Evolutionary conservation across 768 basidiomycete genomes (phyloP), one percentile per base, ranked within the genome.

Genomic region (Boletus subparvulus): DNA sequence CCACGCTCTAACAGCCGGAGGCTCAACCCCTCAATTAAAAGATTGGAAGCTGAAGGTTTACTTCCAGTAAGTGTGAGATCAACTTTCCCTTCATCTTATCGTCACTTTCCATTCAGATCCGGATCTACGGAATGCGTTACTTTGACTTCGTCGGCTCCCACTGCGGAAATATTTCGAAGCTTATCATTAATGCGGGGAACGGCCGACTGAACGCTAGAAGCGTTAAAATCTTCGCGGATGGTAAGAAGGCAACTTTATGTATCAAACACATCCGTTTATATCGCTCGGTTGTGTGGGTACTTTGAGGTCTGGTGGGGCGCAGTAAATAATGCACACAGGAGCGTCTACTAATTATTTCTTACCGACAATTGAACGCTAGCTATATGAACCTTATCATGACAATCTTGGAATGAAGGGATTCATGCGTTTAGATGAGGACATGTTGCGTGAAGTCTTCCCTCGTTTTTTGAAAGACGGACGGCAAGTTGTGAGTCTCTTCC

Each of bases 251-350:
- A 11, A 5, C 46, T 24, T 39, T 44, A n/a, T 21, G 11, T 32
- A 11, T 19, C 12, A 32, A 21, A 24, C 50, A 4, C 26, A 35
- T 43, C 11, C 8, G 17, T 35, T 39, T 9, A 49, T 39, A 12
- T 54, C n/a, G 51, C 39, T 36, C 45, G 39, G 19, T 54, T 24
- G 24, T 24, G 21, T 54, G 89, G 88, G 93, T 55, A 94, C 94
- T 32, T 75, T 97, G 37, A 83, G 94, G 33, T 88, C 88, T n/a
- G 88, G 92, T 55, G 94, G 94, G 44, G 92, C 94, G 94, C 94
- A 42, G 88, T 88, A 73, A 70, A 77, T 65, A 26, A 21, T 21
- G 21, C 21, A 21, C 21, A n/a, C 16, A 49, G 24, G 46, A 54
- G 30, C 30, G 1, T 11, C 28, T 39, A 37, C 14, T 6, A n/a